Conservation (phyloP, 225 moss, liverwort and hornwort species). For the Rhytidiadelphus loreus region DNA sequence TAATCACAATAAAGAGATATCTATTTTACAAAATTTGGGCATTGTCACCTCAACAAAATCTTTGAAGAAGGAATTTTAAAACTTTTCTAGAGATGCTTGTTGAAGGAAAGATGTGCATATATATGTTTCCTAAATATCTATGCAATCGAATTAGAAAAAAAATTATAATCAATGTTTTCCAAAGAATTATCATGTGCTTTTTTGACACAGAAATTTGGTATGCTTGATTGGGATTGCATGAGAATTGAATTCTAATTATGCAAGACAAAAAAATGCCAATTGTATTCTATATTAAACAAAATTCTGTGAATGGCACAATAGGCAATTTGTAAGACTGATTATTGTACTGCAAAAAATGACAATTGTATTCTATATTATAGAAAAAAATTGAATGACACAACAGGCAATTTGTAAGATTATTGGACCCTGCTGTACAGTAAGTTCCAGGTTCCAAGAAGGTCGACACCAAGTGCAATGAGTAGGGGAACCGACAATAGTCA, state of each 20-base stretch:
- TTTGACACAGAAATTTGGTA: fast-evolving
- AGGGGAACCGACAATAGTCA: background rate
- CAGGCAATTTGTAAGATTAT: no score
- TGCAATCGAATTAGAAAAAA: background rate
- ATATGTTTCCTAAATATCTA: background rate
- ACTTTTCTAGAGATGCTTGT: background rate
- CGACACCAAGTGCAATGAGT: background rate
- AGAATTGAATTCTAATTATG: background rate
- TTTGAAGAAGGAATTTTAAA: no score
- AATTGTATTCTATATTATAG: no score
- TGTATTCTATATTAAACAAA: no score
- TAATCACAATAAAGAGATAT: background rate
- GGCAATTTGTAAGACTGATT: no score
- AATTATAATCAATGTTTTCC: no score
- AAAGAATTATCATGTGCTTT: background rate
- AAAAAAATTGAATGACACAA: no score
- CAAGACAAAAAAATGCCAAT: background rate
- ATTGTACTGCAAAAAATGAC: no score
- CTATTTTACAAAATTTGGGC: background rate
- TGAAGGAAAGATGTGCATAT: background rate
- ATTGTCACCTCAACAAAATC: background rate
- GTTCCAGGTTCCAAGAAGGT: background rate
- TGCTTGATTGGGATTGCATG: fast-evolving
- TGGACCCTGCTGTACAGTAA: background rate
- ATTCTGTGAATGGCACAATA: no score